Conservation (phyloP, 371 early-diverging fungal genomes). For the Mucor mucedo region DNA sequence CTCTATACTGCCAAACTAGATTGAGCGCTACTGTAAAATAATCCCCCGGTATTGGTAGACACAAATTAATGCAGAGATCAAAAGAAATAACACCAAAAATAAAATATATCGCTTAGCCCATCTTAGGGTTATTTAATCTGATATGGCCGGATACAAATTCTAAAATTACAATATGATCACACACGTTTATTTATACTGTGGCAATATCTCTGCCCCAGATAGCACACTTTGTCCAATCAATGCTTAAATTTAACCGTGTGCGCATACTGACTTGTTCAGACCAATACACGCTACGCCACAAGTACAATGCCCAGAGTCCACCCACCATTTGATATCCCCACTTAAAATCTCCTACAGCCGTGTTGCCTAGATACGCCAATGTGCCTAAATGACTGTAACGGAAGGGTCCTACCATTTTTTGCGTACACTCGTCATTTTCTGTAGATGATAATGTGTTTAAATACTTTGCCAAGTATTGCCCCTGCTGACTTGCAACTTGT, state of each 20-base stretch:
- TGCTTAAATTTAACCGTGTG: conserved; percentile 47
- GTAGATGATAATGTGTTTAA: conserved; percentile 42
- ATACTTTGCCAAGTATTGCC: conserved; percentile 66
- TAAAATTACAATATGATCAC: no score
- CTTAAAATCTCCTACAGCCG: conserved; percentile 71
- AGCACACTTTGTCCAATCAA: conserved; percentile 52
- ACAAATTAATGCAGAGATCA: no score
- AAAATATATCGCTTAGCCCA: no score
- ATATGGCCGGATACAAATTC: no score
- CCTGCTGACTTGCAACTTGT: conserved; percentile 91
- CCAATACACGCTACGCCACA: conserved; percentile 73
- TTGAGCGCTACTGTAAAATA: no score
- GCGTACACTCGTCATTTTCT: conserved; percentile 10
- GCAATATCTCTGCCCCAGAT: conserved; percentile 52
- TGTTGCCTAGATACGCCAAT: conserved; percentile 84
- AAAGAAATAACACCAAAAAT: no score
- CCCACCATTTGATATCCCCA: conserved; percentile 60
- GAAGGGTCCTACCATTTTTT: conserved; percentile 58
- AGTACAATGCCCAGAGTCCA: conserved; percentile 65
- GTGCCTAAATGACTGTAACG: conserved; percentile 76
- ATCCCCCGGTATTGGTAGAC: no score
- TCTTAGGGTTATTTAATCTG: no score
- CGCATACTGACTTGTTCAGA: conserved; percentile 63
- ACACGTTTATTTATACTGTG: conserved; percentile 23
- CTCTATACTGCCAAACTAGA: no score